Base-by-base conservation (phyloP, 345 rosid genomes). In the Sonneratia alba region DNA sequence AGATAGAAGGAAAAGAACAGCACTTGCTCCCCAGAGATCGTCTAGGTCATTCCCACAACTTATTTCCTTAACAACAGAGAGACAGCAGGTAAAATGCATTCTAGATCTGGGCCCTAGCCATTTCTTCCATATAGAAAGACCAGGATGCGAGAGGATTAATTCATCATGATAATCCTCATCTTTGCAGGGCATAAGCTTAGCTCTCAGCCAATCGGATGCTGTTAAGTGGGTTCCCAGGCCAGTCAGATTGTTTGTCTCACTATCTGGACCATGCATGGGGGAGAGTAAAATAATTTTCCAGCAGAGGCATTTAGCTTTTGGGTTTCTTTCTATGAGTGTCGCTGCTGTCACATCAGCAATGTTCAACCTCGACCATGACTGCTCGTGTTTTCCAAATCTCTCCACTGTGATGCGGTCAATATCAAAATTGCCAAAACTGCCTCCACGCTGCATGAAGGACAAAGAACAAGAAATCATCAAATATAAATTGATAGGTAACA, bases 281-380 rank as follows among this genome's bases (percentile, higher is more conserved):
- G 88, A 80, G 74, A 85, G 88, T 38, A 47, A 47, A 13, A 47
- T 13, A 13, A 47, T 47, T 82, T 90, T 92, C 99, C 98, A 95
- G 83, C 88, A 88, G 38, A 89, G 76, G 82, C 87, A 92, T 75
- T 81, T 80, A 32, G 87, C 88, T 77, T 78, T 82, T 16, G 90
- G 93, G 75, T 89, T 85, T 82, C 86, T 86, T 72, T 73, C 67
- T 59, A 79, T 75, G 67, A 90, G 81, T 72, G 76, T 82, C 65
- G 76, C 79, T 24, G 81, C 85, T 67, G 78, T 68, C 82, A 83
- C 88, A 68, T 92, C 97, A 65, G 97, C 88, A 76, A 92, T 87
- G 80, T 92, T 92, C 79, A 92, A 85, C 81, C 76, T 89, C 68
- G 90, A 89, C 92, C 92, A 92, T 72, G 99, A 95, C 74, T 70